A percentile compares a stretch with the other conserved stretches of the same genome.
Conservation (phyloP, 2,329 filamentous ascomycete genomes). For the Talaromyces sp. region DNA sequence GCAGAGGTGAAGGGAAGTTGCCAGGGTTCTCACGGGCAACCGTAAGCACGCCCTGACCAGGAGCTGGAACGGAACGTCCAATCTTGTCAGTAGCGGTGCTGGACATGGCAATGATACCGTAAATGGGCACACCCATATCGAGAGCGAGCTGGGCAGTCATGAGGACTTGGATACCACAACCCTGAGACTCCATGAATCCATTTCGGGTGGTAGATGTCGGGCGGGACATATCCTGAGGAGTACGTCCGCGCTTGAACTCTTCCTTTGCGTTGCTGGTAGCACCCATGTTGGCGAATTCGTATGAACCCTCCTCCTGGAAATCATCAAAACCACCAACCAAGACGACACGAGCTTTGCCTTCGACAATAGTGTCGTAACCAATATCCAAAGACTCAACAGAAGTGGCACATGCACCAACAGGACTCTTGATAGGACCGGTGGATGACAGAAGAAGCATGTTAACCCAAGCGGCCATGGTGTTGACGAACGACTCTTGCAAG, state of each 20-base stretch:
- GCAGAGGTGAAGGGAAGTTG: slow-evolving; percentile 90
- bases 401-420: slow-evolving; percentile 94
- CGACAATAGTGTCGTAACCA: slow-evolving; percentile 96
- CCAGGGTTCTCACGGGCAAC: slow-evolving; percentile 86
- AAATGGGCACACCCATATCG: slow-evolving; percentile 98
- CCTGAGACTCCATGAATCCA: slow-evolving; percentile 99
- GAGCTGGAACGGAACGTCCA: slow-evolving; percentile 92
- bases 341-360: slow-evolving; percentile 96
- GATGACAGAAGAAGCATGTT: slow-evolving; percentile 98
- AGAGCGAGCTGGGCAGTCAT: slow-evolving; percentile 96
- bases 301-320: slow-evolving; percentile 98
- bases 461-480: slow-evolving; percentile 99
- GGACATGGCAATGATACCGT: slow-evolving; percentile 89
- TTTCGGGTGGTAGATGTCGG: slow-evolving; percentile 95
- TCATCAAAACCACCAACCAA: slow-evolving; percentile 99
- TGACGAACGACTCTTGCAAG: slow-evolving; percentile 99
- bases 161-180: slow-evolving; percentile 95
- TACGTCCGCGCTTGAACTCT: slow-evolving; percentile 92
- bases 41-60: slow-evolving; percentile 93
- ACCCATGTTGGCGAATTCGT: slow-evolving; percentile 99
- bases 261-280: slow-evolving; percentile 97
- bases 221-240: slow-evolving; percentile 95
- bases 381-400: slow-evolving; percentile 97
- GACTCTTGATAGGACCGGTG: slow-evolving; percentile 97
- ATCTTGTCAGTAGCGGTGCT: slow-evolving; percentile 99